Evolutionary conservation across 345 rosid species (phyloP).

Genomic region (Lepidium didymum): DNA sequence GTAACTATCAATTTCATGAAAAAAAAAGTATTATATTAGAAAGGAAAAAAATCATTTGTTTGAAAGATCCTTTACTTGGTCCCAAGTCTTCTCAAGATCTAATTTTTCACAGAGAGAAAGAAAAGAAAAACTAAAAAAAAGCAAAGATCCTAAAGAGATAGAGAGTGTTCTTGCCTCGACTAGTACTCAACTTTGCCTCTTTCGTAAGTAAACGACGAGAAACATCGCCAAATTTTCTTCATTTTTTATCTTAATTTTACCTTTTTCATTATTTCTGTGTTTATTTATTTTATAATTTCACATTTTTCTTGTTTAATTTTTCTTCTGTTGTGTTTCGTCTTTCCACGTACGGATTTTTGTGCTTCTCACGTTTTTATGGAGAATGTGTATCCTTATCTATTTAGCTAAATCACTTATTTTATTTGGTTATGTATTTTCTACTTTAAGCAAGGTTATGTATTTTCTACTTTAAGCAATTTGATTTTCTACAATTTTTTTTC

Average conservation of each 20-base stretch:
- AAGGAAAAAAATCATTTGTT: background rate
- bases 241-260: background rate
- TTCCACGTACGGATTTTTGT: background rate
- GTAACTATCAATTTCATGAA: slow-evolving; percentile 3
- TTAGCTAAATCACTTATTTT: too few species aligned
- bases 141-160: slow-evolving; percentile 7
- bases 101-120: background rate
- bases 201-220: slow-evolving; percentile 18
- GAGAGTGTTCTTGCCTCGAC: background rate
- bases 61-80: slow-evolving; percentile 22
- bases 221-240: background rate
- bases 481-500: too few species aligned
- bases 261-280: background rate
- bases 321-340: background rate
- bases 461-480: too few species aligned
- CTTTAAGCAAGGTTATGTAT: too few species aligned
- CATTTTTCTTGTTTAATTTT: background rate
- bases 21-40: background rate
- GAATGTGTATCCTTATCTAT: too few species aligned
- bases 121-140: background rate
- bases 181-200: slow-evolving; percentile 19
- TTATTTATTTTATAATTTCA: background rate
- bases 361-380: background rate
- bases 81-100: background rate
- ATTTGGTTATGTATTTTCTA: too few species aligned